Conservation (phyloP, 768 basidiomycete genomes). For the Rhizopogon rudus region DNA sequence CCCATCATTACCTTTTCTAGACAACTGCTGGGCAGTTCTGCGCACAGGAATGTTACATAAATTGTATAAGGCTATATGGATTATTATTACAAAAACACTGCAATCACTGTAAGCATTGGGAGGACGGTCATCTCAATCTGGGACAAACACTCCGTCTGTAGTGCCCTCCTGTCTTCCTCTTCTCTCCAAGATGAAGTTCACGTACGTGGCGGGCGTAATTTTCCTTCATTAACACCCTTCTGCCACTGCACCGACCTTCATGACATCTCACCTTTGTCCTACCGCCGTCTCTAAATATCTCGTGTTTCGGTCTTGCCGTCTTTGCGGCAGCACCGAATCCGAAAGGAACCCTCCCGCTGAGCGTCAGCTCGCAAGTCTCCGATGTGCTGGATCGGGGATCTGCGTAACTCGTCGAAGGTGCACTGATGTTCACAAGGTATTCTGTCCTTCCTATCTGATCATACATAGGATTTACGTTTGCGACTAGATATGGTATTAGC, state of each 20-base stretch:
- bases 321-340: not conserved
- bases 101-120: too few species aligned
- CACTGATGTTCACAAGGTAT: not conserved
- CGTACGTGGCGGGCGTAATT: not conserved
- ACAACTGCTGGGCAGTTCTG: not conserved
- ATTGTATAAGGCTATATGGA: too few species aligned
- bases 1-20: not conserved
- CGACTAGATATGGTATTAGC: not conserved
- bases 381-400: not conserved
- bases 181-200: not conserved
- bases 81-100: too few species aligned
- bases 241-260: not conserved
- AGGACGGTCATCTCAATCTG: not conserved
- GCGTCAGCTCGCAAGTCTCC: not conserved
- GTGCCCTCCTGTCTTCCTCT: not conserved
- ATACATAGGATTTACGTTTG: not conserved
- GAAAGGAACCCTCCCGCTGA: not conserved
- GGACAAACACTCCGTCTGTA: not conserved
- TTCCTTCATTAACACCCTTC: not conserved
- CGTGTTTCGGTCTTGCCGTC: not conserved
- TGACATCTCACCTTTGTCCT: not conserved
- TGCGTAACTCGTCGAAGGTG: not conserved
- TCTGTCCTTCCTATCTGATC: not conserved
- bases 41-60: too few species aligned
- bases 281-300: not conserved